A percentile compares a stretch with the other conserved stretches of the same genome.
These are phyloP conservation scores for Theobroma grandiflorum DNA, from an alignment of 441 rosid species.

Conservation along the genomic window DNA sequence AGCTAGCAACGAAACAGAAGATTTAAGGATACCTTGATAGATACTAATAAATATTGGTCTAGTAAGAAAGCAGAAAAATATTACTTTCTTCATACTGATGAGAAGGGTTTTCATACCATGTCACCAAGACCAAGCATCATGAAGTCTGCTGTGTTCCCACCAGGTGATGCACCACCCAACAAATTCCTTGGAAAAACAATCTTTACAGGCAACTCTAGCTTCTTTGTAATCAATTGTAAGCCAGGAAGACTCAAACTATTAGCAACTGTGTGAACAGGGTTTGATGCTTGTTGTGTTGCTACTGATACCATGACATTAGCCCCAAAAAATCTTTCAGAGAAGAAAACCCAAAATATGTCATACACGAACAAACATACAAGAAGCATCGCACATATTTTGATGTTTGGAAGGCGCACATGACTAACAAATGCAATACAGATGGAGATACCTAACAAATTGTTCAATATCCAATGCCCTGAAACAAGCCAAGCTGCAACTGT, in stretches of 20 bases:
- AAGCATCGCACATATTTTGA: slow-evolving; percentile 92
- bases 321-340: slow-evolving; percentile 96
- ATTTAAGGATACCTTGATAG: slow-evolving; percentile 4
- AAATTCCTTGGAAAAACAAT: slow-evolving; percentile 88
- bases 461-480: slow-evolving; percentile 94
- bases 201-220: slow-evolving; percentile 92
- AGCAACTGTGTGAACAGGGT: slow-evolving; percentile 95
- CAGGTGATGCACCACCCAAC: slow-evolving; percentile 76
- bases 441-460: slow-evolving; percentile 89
- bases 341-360: slow-evolving; percentile 99
- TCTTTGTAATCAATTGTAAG: slow-evolving; percentile 90
- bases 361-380: slow-evolving; percentile 86
- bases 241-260: slow-evolving; percentile 97
- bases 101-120: slow-evolving; percentile 66
- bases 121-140: slow-evolving; percentile 99
- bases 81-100: slow-evolving; percentile 9
- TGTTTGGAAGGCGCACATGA: slow-evolving; percentile 94
- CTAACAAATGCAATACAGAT: slow-evolving; percentile 95
- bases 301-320: slow-evolving; percentile 98
- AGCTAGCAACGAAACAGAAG: not conserved
- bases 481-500: slow-evolving; percentile 89
- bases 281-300: slow-evolving; percentile 94
- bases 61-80: slow-evolving; percentile 21
- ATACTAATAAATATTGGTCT: not conserved
- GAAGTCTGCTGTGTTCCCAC: slow-evolving; percentile 71